phyloP scores from a whole-genome alignment of 2,329 filamentous ascomycete genomes.

The Blumeriella jaapii region DNA sequence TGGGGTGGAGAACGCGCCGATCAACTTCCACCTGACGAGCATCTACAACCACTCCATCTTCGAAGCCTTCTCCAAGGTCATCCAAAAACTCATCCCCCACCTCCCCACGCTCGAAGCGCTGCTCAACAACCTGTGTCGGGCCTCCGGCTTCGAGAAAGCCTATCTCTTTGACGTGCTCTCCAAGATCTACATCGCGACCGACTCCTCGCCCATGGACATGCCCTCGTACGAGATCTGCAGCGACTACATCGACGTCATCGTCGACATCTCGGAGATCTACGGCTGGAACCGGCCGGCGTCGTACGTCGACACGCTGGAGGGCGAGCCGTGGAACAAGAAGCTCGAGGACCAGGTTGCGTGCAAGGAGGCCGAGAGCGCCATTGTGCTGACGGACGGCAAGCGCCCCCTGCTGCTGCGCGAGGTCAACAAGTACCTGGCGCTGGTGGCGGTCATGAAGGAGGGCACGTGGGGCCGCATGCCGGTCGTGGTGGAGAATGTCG shows the following conservation, averaged over 20 bases:
- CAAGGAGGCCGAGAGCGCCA: constrained; percentile 54
- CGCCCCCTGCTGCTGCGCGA: constrained; percentile 57
- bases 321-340: constrained; percentile 46
- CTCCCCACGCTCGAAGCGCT: constrained; percentile 86
- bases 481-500: constrained; percentile 77
- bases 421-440: constrained; percentile 62
- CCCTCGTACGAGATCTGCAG: constrained; percentile 96
- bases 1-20: constrained; percentile 84
- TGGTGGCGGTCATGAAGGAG: constrained; percentile 81
- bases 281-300: constrained; percentile 55
- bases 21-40: constrained; percentile 91
- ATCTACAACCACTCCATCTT: constrained; percentile 99
- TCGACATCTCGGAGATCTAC: constrained; percentile 93
- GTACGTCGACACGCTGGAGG: constrained; percentile 45
- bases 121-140: constrained; percentile 86
- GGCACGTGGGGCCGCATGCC: constrained; percentile 76
- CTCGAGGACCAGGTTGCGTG: constrained; percentile 56
- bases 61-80: constrained; percentile 95
- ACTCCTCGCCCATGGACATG: constrained; percentile 87
- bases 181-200: constrained; percentile 97
- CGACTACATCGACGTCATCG: constrained; percentile 96
- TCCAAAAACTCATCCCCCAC: constrained; percentile 92
- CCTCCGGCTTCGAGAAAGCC: constrained; percentile 92
- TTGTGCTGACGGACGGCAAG: constrained; percentile 50
- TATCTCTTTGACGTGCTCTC: constrained; percentile 96